Percentiles rank a stretch among this genome's conserved stretches.
Evolutionary conservation across 208 protist genomes (phyloP).

Genomic region (Wallacemonas sp.): DNA sequence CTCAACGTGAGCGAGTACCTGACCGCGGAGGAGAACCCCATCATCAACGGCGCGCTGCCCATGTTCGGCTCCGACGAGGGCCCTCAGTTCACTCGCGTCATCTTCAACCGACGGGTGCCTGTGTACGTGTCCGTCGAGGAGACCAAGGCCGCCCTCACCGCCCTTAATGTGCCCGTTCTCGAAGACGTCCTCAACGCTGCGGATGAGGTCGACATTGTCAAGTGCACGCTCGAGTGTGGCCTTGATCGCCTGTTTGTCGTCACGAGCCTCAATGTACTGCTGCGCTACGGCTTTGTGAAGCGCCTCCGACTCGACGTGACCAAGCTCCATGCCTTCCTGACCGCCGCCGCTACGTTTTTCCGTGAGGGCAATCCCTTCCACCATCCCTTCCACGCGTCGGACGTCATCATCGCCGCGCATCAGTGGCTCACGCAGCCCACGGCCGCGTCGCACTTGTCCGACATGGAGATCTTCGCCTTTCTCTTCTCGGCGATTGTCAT

Average conservation of each 20-base stretch:
- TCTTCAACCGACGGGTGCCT: conserved; percentile 39
- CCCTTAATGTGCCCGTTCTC: conserved; percentile 46
- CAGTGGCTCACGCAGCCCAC: conserved; percentile 54
- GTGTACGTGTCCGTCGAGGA: conserved; percentile 35
- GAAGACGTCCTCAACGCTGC: conserved; percentile 29
- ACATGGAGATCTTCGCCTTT: conserved; percentile 58
- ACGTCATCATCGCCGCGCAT: conserved; percentile 70
- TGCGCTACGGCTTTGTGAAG: conserved; percentile 63
- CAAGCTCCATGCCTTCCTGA: conserved; percentile 48
- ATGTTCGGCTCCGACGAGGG: conserved; percentile 35
- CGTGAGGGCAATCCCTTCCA: conserved; percentile 72
- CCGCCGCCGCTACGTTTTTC: conserved; percentile 45
- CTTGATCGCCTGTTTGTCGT: conserved; percentile 21
- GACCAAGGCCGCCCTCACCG: conserved; percentile 28
- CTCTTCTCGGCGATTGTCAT: conserved; percentile 54
- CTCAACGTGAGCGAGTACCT: conserved; percentile 34
- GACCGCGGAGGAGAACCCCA: conserved; percentile 26
- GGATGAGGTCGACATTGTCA: conserved; percentile 16
- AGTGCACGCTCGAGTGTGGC: conserved; percentile 19
- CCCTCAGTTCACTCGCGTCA: conserved; percentile 43
- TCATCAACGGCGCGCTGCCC: conserved; percentile 29
- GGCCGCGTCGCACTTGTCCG: conserved; percentile 35
- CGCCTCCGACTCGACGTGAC: conserved; percentile 49
- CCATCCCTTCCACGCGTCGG: conserved; percentile 68
- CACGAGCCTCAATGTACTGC: conserved; percentile 61